Base-by-base conservation (phyloP, 148 eudicot genomes). In the Fagopyrum homotropicum region DNA sequence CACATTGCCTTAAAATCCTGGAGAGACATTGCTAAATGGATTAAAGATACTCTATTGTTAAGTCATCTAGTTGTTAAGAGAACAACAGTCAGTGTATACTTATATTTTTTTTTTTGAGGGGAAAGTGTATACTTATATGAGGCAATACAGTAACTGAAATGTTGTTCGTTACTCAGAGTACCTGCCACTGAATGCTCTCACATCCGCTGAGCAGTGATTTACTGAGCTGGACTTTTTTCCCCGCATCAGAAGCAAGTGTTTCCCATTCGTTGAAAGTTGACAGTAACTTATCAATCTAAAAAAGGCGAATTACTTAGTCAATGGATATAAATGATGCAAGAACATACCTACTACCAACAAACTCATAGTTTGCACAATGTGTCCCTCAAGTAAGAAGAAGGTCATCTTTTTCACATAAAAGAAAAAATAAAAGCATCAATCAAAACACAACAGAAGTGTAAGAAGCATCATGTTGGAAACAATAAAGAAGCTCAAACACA, bases 171-270 rank as follows among this genome's bases (percentile, higher is more conserved):
- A 66, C 45, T 66, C 70, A 26, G 55, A 71, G 30, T 87, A 93
- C 98, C 97, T 93, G 98, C 97, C 97, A 90, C 80, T 85, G 90
- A 77, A 93, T 85, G 86, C 98, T 93, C 75, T 87, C 98, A 84
- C 90, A 93, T 71, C 85, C 79, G 66, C 81, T 73, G 46, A 86
- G 85, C 55, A 93, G 82, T 79, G 86, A 85, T 78, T 84, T 87
- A 16, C 85, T 81, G 59, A 89, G 71, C 54, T 77, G 84, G 9
- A 15, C 75, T 66, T 80, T 90, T 76, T 88, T 89, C 45, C 80
- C 85, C 75, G 77, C 77, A 75, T 85, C 83, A 43, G 81, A 75
- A 76, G 81, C 79, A 45, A 83, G 80, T 30, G 77, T 81, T 61
- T 93, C 93, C 97, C 97, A 93, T 83, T 84, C 83, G 59, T 82